Percentiles rank a stretch among this genome's conserved stretches.
Conservation (phyloP, 2,329 filamentous ascomycete genomes). For the Cercospora citrullina region DNA sequence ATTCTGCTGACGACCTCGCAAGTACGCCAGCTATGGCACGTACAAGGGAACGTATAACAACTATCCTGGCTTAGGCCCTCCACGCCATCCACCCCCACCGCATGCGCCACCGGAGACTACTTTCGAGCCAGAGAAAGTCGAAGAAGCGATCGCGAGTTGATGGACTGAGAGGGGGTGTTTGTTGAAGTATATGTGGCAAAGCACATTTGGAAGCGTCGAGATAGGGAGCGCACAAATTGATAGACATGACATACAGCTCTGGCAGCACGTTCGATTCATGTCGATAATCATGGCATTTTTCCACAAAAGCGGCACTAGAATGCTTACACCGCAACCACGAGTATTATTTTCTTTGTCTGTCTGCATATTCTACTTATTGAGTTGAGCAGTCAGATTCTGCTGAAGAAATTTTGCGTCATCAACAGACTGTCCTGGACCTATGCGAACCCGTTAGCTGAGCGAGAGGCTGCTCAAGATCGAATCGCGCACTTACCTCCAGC, state of each 20-base stretch:
- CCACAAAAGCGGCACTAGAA: background rate
- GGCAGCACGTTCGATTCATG: background rate
- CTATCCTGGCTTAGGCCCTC: background rate
- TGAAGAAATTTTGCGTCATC: background rate
- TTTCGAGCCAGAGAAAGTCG: background rate
- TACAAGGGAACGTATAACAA: constrained; percentile 1
- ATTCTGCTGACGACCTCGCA: background rate
- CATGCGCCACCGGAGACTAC: background rate
- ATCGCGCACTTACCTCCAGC: background rate
- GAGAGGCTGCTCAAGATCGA: background rate
- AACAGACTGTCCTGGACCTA: background rate
- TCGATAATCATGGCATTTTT: too few relatives aligned
- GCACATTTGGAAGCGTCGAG: background rate
- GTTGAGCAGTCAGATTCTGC: background rate
- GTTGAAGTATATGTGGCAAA: background rate
- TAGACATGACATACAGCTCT: background rate
- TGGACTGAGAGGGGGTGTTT: background rate
- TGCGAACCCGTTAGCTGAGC: background rate
- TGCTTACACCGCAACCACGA: background rate
- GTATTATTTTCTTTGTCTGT: too few relatives aligned
- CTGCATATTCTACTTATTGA: background rate
- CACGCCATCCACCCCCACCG: background rate
- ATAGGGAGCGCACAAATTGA: background rate
- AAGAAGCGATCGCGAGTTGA: background rate
- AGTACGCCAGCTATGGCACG: background rate